phyloP scores from a whole-genome alignment of 108 stramenopile genomes.

The Stephanodiscus triporus region DNA sequence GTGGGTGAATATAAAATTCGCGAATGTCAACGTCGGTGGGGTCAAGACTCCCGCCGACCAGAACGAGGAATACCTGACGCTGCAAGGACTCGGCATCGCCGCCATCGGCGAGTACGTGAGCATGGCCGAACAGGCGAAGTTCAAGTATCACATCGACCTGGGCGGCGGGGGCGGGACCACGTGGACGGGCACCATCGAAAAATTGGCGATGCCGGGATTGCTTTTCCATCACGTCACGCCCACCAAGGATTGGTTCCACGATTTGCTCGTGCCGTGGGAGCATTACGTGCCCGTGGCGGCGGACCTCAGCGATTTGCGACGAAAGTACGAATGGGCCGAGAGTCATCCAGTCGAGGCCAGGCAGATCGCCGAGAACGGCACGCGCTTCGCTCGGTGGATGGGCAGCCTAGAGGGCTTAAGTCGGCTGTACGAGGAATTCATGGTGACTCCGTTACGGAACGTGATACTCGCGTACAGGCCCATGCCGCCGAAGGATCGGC shows the following conservation, averaged over 20 bases:
- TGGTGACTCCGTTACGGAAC: conserved; percentile 14
- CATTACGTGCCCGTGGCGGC: conserved; percentile 49
- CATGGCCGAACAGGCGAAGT: conserved; percentile 22
- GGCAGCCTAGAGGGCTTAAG: conserved; percentile 16
- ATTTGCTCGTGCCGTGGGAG: conserved; percentile 44
- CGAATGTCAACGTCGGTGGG: conserved; percentile 5
- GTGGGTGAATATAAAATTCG: conserved; percentile 37
- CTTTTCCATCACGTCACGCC: conserved; percentile 43
- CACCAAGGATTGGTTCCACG: conserved; percentile 48
- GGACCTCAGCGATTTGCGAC: conserved; percentile 33
- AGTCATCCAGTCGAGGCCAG: conserved; percentile 24
- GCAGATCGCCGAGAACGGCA: conserved; percentile 20
- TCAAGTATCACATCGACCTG: conserved; percentile 48
- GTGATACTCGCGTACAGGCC: conserved; percentile 21
- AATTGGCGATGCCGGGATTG: conserved; percentile 28
- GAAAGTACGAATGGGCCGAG: conserved; percentile 50
- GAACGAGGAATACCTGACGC: conserved; percentile 13
- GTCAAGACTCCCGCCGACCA: conserved; percentile 13
- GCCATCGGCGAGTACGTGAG: conserved; percentile 20
- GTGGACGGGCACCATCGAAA: conserved; percentile 34
- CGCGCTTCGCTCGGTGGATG: conserved; percentile 14
- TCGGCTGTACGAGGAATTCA: conserved; percentile 15
- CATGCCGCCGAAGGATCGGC: conserved; percentile 6
- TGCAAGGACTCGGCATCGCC: conserved; percentile 23
- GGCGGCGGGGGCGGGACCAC: conserved; percentile 46